phyloP scores from a whole-genome alignment of 306 rosid genomes.

The Morella rubra region DNA sequence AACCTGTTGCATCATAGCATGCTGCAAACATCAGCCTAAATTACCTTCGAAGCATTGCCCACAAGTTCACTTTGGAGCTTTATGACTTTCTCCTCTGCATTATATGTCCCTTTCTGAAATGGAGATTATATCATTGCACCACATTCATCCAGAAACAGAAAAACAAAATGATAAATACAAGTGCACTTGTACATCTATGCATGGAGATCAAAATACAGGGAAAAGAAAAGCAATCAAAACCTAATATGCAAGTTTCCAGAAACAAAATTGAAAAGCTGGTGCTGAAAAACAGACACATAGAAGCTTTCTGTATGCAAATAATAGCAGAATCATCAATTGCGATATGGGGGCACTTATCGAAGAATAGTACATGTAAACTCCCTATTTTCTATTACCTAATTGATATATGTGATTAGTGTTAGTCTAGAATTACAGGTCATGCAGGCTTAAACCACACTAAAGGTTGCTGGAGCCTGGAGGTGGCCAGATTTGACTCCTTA shows the following conservation, averaged over 20 bases:
- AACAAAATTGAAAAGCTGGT: not conserved
- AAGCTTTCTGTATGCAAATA: not conserved
- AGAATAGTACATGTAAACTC: not conserved
- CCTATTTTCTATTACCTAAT: not conserved
- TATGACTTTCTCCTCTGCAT: constrained; percentile 60
- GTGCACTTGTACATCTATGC: too few relatives aligned
- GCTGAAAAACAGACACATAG: not conserved
- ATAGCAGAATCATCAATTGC: not conserved
- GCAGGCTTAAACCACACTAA: not conserved
- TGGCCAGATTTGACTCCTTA: not conserved
- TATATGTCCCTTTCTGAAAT: constrained; percentile 69
- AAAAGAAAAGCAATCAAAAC: not conserved
- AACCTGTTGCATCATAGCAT: constrained; percentile 10
- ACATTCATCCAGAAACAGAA: constrained; percentile 9
- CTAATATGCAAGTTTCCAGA: not conserved
- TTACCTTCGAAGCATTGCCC: constrained; percentile 92
- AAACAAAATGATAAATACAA: not conserved
- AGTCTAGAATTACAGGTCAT: not conserved
- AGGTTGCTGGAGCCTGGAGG: not conserved
- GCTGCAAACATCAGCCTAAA: constrained; percentile 16
- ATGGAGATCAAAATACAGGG: not conserved
- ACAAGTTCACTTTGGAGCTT: constrained; percentile 69
- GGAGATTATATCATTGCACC: constrained; percentile 1
- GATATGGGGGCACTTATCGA: not conserved
- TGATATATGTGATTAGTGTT: not conserved